Evolutionary conservation across 768 basidiomycete species (phyloP).

Genomic region (Naganishia kalamii): DNA sequence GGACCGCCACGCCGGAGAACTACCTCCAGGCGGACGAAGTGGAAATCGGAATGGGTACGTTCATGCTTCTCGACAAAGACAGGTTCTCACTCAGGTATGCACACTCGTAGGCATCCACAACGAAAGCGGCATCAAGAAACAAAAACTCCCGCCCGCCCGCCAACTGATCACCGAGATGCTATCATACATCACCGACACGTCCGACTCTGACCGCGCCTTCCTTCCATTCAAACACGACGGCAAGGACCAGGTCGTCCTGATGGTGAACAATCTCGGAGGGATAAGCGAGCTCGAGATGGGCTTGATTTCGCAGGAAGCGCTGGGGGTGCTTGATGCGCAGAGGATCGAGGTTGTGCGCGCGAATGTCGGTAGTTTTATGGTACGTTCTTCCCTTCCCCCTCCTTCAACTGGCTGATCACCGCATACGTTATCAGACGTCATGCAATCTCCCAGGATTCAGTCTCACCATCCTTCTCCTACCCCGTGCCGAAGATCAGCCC

Average conservation of each 20-base stretch:
- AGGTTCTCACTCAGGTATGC: neutral
- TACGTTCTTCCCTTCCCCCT: slow-evolving; percentile 38
- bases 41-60: slow-evolving; percentile 44
- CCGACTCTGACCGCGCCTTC: slow-evolving; percentile 47
- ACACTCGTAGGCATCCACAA: slow-evolving; percentile 48
- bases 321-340: slow-evolving; percentile 36
- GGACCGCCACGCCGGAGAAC: slow-evolving; percentile 42
- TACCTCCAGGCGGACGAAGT: slow-evolving; percentile 45
- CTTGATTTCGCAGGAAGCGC: slow-evolving; percentile 27
- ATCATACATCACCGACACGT: slow-evolving; percentile 41
- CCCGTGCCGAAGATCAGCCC: slow-evolving; percentile 30
- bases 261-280: slow-evolving; percentile 49
- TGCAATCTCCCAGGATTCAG: slow-evolving; percentile 49
- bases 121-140: slow-evolving; percentile 48
- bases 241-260: slow-evolving; percentile 57
- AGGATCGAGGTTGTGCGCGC: slow-evolving; percentile 58
- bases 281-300: slow-evolving; percentile 44
- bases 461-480: slow-evolving; percentile 59
- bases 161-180: slow-evolving; percentile 47
- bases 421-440: slow-evolving; percentile 35
- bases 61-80: neutral
- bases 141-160: slow-evolving; percentile 31
- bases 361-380: slow-evolving; percentile 81
- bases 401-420: neutral
- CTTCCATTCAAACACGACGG: slow-evolving; percentile 51